Evolutionary conservation across 805 yeast genomes (phyloP).

Genomic region (Metschnikowia similis): DNA sequence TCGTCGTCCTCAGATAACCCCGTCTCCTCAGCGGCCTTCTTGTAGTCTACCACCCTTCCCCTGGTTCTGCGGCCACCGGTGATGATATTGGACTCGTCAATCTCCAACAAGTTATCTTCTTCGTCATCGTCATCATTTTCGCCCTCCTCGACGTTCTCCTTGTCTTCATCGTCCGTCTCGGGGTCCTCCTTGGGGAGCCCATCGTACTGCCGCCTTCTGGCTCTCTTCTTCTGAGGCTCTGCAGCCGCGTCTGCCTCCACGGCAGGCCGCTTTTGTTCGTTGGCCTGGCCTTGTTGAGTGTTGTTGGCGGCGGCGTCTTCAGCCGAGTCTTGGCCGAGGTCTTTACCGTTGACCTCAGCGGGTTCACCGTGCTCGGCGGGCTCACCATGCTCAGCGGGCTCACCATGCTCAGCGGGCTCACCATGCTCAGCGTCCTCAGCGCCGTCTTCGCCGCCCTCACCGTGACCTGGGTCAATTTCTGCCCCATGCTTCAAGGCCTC

Average conservation of each 20-base stretch:
- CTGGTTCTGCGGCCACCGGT: slow-evolving; percentile 86
- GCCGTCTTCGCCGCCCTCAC: too few relatives aligned
- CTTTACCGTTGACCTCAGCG: not conserved
- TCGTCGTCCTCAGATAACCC: slow-evolving; percentile 49
- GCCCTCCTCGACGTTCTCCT: slow-evolving; percentile 41
- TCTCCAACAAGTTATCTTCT: slow-evolving; percentile 76
- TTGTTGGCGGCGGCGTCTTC: not conserved
- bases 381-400: too few relatives aligned
- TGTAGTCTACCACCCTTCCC: slow-evolving; percentile 81
- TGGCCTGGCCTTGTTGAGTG: not conserved
- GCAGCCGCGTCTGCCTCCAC: slow-evolving; percentile 1
- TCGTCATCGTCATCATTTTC: slow-evolving; percentile 59
- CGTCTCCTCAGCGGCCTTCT: slow-evolving; percentile 71
- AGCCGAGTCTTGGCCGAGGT: not conserved
- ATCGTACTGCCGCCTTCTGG: slow-evolving; percentile 58
- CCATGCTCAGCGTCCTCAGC: too few relatives aligned
- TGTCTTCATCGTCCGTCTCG: slow-evolving; percentile 30
- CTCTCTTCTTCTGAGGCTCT: slow-evolving; percentile 34
- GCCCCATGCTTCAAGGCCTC: not conserved
- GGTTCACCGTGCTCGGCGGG: too few relatives aligned
- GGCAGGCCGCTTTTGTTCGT: not conserved
- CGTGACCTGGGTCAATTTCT: too few relatives aligned
- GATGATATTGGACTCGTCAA: slow-evolving; percentile 79
- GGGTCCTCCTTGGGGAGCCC: slow-evolving; percentile 50
- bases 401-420: too few relatives aligned